Percentiles rank a stretch among this genome's conserved stretches.
phyloP scores from a whole-genome alignment of 257 asterid genomes.

The Jacaranda mimosifolia region DNA sequence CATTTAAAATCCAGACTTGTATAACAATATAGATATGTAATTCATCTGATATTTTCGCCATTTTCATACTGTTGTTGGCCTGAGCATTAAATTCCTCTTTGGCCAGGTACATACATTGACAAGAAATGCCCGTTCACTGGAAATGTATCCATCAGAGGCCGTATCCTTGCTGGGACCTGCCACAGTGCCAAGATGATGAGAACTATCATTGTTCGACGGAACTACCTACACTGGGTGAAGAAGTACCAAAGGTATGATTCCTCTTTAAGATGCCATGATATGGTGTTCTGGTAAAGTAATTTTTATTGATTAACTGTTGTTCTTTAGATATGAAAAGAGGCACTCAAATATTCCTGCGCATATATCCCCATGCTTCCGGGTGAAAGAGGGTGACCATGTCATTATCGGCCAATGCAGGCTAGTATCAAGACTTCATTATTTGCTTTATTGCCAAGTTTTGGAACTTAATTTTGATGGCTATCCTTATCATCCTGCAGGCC shows the following conservation, averaged over 20 bases:
- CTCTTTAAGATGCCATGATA: neutral
- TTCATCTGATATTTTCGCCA: neutral
- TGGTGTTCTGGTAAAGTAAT: neutral
- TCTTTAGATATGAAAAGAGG: conserved; percentile 55
- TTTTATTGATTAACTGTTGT: neutral
- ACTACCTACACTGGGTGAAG: conserved; percentile 60
- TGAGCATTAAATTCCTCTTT: neutral
- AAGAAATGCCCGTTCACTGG: conserved; percentile 56
- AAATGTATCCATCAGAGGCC: conserved; percentile 46
- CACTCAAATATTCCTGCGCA: conserved; percentile 60
- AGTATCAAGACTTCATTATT: neutral
- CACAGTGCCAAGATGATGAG: conserved; percentile 64
- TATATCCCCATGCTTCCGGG: conserved; percentile 52
- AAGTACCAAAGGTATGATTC: conserved; percentile 53
- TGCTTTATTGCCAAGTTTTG: neutral
- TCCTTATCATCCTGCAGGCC: conserved; percentile 38
- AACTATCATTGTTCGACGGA: conserved; percentile 56
- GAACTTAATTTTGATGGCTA: neutral
- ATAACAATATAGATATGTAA: too few species aligned
- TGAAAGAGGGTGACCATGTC: conserved; percentile 59
- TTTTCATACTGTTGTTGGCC: neutral
- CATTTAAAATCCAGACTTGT: neutral
- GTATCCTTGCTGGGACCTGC: conserved; percentile 58
- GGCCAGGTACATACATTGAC: conserved; percentile 41
- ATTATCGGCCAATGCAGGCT: conserved; percentile 60